These are phyloP conservation scores for Fragaria nilgerrensis DNA, from an alignment of 306 rosid species.

Conservation along the genomic window DNA sequence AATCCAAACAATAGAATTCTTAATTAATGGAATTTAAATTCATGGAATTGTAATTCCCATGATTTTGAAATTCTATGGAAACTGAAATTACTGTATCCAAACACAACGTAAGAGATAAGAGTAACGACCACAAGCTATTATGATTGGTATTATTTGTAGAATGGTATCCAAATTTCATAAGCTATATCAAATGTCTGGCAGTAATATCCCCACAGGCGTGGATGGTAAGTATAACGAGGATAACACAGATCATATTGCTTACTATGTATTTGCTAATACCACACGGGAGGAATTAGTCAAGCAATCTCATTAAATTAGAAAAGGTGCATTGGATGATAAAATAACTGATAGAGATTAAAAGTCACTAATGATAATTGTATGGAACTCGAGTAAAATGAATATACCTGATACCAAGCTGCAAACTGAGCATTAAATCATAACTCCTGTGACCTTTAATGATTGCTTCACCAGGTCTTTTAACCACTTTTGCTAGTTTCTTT, in stretches of 20 bases:
- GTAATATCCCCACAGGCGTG: conserved; percentile 9
- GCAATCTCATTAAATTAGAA: neutral
- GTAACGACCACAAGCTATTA: neutral
- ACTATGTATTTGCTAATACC: neutral
- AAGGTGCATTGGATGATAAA: neutral
- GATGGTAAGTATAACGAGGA: conserved; percentile 2
- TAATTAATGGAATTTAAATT: too few species aligned
- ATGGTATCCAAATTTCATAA: neutral
- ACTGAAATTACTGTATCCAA: too few species aligned
- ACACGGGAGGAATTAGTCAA: conserved; percentile 3
- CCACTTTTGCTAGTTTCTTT: conserved; percentile 70
- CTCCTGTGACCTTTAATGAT: conserved; percentile 97
- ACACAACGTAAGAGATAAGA: neutral
- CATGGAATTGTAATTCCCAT: too few species aligned
- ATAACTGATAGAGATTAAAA: conserved; percentile 9
- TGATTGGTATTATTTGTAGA: neutral
- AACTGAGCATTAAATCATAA: conserved; percentile 94
- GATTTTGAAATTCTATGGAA: too few species aligned
- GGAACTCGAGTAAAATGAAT: neutral
- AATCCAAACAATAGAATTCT: too few species aligned
- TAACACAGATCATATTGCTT: neutral
- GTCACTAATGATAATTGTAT: conserved; percentile 6
- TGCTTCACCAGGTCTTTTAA: conserved; percentile 87
- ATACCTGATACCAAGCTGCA: conserved; percentile 99
- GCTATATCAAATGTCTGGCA: neutral